Percentiles rank a stretch among this genome's conserved stretches.
These are phyloP conservation scores for Barbatosphaeria neglecta DNA, from an alignment of 495 filamentous ascomycete species.

Conservation along the genomic window DNA sequence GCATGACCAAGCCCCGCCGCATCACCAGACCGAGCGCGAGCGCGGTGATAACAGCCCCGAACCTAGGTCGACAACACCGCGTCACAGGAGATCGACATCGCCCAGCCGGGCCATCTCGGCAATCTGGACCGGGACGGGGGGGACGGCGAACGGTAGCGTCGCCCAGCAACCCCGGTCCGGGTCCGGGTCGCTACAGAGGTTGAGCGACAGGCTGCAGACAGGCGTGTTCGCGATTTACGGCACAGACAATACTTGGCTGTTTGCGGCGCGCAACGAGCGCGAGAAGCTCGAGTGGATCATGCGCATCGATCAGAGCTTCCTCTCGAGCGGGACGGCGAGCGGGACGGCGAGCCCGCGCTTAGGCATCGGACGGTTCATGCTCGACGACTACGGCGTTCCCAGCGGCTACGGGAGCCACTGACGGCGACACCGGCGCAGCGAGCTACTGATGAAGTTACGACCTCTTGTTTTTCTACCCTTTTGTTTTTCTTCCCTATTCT, in stretches of 20 bases:
- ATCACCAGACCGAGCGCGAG: background rate
- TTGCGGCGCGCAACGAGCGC: constrained; percentile 72
- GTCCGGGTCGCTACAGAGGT: constrained; percentile 20
- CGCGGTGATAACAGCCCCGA: constrained; percentile 4
- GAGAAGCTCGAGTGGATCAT: constrained; percentile 95
- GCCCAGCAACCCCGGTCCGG: background rate
- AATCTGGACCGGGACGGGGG: constrained; percentile 19
- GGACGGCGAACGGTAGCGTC: constrained; percentile 6
- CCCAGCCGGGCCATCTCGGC: constrained; percentile 14
- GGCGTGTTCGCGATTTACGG: constrained; percentile 91
- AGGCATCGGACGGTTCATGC: background rate
- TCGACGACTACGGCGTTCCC: background rate
- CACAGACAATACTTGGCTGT: constrained; percentile 85
- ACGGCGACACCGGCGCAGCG: background rate
- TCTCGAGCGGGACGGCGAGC: constrained; percentile 15
- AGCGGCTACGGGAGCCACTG: background rate
- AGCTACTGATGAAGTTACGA: background rate
- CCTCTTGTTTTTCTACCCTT: background rate
- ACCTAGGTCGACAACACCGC: constrained; percentile 16
- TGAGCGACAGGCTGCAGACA: constrained; percentile 43
- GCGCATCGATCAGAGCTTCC: constrained; percentile 52
- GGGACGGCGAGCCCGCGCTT: constrained; percentile 14
- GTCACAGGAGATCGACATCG: constrained; percentile 19
- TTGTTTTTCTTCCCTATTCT: background rate
- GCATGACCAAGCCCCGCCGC: background rate